Percentiles rank a stretch among this genome's conserved stretches.
phyloP scores from a whole-genome alignment of 2,329 filamentous ascomycete species.

The Penicillium nordicum region DNA sequence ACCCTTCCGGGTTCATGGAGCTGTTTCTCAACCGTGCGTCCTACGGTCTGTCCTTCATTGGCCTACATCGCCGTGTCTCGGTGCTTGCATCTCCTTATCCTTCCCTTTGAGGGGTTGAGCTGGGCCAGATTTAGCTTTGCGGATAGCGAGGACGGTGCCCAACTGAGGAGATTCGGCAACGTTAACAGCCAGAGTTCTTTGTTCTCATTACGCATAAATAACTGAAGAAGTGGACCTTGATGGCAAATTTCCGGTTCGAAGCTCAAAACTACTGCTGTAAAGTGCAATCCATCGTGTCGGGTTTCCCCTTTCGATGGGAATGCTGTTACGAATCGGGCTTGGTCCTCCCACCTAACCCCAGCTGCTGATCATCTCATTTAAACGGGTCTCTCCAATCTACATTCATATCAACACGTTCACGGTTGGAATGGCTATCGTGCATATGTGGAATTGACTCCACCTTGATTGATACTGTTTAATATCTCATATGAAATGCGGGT shows the following conservation, averaged over 20 bases:
- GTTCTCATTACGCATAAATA: not conserved
- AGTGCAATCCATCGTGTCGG: conserved; percentile 4
- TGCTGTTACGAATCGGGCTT: not conserved
- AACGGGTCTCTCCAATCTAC: not conserved
- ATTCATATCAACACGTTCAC: not conserved
- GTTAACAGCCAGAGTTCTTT: not conserved
- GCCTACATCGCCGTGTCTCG: not conserved
- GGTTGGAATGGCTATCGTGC: not conserved
- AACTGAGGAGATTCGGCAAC: not conserved
- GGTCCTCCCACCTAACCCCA: not conserved
- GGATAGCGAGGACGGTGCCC: not conserved
- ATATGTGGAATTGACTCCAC: not conserved
- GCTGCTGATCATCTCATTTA: not conserved
- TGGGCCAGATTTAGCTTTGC: not conserved
- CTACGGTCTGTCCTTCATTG: not conserved
- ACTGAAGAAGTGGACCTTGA: conserved; percentile 6
- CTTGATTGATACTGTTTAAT: not conserved
- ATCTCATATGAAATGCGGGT: not conserved
- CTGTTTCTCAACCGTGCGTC: not conserved
- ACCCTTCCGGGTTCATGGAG: not conserved
- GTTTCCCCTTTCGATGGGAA: conserved; percentile 1
- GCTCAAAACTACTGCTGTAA: not conserved
- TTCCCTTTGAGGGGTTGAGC: not conserved
- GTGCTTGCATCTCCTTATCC: not conserved
- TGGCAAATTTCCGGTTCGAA: not conserved